phyloP scores from a whole-genome alignment of 2,329 filamentous ascomycete genomes.

The Microdochium bolleyi region DNA sequence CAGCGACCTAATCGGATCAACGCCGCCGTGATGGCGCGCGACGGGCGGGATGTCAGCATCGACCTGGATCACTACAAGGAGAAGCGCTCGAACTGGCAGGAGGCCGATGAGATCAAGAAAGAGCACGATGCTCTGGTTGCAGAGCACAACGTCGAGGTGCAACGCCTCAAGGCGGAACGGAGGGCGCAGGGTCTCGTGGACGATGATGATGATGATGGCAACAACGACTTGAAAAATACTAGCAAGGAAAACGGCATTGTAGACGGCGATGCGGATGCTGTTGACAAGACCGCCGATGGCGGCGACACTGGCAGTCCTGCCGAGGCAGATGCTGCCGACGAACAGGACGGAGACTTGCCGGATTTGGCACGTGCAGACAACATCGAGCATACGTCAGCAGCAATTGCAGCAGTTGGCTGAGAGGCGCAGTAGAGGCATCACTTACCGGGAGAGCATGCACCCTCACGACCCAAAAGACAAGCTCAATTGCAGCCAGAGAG shows the following conservation, averaged over 20 bases:
- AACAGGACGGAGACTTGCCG: no score
- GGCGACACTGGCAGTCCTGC: neutral
- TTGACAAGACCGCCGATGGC: neutral
- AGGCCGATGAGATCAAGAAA: slow-evolving; percentile 46
- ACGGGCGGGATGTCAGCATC: slow-evolving; percentile 48
- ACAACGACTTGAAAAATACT: slow-evolving; percentile 23
- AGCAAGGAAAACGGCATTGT: neutral
- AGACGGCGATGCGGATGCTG: neutral
- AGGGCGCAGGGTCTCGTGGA: slow-evolving; percentile 21
- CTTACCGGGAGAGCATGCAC: no score
- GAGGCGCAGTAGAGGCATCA: no score
- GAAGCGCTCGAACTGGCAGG: slow-evolving; percentile 39
- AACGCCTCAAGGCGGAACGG: slow-evolving; percentile 33
- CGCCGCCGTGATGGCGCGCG: slow-evolving; percentile 46
- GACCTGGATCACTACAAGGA: slow-evolving; percentile 53
- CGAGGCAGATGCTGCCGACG: no score
- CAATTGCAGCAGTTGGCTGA: no score
- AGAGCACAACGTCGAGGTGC: slow-evolving; percentile 35
- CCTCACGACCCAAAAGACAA: no score
- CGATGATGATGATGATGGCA: slow-evolving; percentile 37
- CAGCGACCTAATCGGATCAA: slow-evolving; percentile 56
- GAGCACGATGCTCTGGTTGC: slow-evolving; percentile 35
- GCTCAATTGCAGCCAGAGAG: no score
- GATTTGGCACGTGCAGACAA: no score
- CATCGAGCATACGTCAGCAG: no score